Conservation (phyloP, 306 rosid species). For the Quercus ilex region DNA sequence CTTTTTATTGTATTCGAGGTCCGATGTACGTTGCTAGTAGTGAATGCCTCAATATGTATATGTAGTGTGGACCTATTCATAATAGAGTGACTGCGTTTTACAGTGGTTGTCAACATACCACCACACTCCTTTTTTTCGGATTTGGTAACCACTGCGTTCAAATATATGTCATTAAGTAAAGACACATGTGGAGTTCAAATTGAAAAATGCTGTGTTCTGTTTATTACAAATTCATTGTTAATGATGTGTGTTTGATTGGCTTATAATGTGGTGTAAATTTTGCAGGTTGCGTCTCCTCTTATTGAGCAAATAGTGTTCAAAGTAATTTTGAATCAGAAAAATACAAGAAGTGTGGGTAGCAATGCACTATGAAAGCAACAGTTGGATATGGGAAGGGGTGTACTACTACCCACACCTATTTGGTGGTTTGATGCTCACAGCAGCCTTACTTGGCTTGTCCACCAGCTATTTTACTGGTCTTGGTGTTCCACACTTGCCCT, state of each 20-base stretch:
- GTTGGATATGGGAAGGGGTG: slow-evolving; percentile 96
- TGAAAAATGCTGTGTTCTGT: background rate
- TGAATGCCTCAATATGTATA: no score
- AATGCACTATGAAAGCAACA: slow-evolving; percentile 77
- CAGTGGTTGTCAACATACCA: no score
- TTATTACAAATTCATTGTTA: background rate
- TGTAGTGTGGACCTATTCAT: no score
- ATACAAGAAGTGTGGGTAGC: slow-evolving; percentile 14
- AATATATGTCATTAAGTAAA: no score
- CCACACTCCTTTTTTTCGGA: no score
- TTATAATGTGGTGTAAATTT: background rate
- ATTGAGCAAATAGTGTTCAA: slow-evolving; percentile 14
- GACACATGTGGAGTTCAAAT: background rate
- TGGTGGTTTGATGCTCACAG: slow-evolving; percentile 96
- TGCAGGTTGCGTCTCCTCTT: slow-evolving; percentile 73
- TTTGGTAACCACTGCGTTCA: no score
- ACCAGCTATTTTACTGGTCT: slow-evolving; percentile 80
- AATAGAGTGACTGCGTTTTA: no score
- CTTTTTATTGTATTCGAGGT: no score
- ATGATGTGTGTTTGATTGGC: background rate
- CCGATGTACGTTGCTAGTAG: no score
- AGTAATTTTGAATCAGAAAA: background rate
- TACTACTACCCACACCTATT: slow-evolving; percentile 71
- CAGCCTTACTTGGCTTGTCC: slow-evolving; percentile 91
- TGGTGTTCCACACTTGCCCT: slow-evolving; percentile 65